Evolutionary conservation across 441 rosid genomes (phyloP), one percentile per base, ranked within the genome.

Genomic region (Macaranga tanarius): DNA sequence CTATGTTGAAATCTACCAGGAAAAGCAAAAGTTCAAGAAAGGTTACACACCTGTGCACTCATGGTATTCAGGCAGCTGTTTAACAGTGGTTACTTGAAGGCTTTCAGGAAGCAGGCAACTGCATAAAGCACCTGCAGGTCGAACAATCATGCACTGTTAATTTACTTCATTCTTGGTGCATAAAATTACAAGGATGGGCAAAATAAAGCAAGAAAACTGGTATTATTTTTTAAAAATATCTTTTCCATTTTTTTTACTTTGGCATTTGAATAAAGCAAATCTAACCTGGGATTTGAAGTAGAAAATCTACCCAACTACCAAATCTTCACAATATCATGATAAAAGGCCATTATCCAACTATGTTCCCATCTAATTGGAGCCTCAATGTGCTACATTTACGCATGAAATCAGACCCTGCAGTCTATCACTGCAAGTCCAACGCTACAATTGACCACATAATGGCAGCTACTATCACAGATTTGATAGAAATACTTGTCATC

Each of bases 81-180:
- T 91, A 51, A 91, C 90, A 25, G 89, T 75, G 19, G 92, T 88
- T 50, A 84, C 90, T 85, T 91, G 94, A 76, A 89, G 88, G 81
- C 91, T 89, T 80, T 91, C 96, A 47, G 96, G 96, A 76, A 91
- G 92, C 71, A 91, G 80, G 73, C 96, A 91, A 70, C 92, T 86
- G 57, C 94, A 91, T 40, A 89, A 42, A 68, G 91, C 72, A 79
- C 94, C 92, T 91, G 84, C 65, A 70, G 56, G 50, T 76, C 58
- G 47, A 44, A 73, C 59, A 77, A n/a, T 40, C 4, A 11, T 17
- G 47, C n/a, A 34, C 22, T n/a, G 22, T 61, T 34, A 68, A 16
- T 52, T 76, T 42, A 31, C 15, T 34, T 64, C 19, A 19, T 40
- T 31, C 55, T 40, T 40, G 54, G 12, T 55, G 17, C 13, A 25